phyloP scores from a whole-genome alignment of 2,329 filamentous ascomycete genomes.

The Zymoseptoria crescenta region DNA sequence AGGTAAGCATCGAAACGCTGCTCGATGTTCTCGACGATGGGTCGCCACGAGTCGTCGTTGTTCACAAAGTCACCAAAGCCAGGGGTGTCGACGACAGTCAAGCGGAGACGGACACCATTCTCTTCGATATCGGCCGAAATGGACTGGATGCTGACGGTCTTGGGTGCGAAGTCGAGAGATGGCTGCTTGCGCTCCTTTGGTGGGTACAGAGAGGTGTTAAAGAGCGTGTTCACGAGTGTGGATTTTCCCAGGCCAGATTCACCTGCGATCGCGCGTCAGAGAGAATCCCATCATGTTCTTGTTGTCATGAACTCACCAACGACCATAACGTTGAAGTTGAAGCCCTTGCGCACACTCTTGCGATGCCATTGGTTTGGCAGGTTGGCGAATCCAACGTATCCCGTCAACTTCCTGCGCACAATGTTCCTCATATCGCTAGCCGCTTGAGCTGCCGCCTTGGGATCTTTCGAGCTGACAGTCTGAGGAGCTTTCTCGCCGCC shows the following conservation, averaged over 20 bases:
- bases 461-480: constrained; percentile 58
- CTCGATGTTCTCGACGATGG: constrained; percentile 99
- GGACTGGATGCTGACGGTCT: constrained; percentile 54
- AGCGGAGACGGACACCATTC: constrained; percentile 88
- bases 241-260: constrained; percentile 99
- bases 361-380: constrained; percentile 99
- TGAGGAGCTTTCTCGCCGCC: constrained; percentile 44
- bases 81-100: constrained; percentile 96
- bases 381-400: constrained; percentile 98
- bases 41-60: constrained; percentile 99
- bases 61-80: constrained; percentile 99
- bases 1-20: constrained; percentile 97
- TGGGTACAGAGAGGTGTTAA: constrained; percentile 98
- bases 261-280: constrained; percentile 48
- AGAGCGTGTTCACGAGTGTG: constrained; percentile 96
- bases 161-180: constrained; percentile 95
- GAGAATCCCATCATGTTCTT: constrained; percentile 1
- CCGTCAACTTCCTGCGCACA: constrained; percentile 93
- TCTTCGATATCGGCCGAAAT: constrained; percentile 72
- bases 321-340: constrained; percentile 99
- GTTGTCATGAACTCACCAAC: constrained; percentile 64
- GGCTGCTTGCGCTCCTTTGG: constrained; percentile 98
- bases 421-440: constrained; percentile 71
- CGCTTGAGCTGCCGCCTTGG: constrained; percentile 47
- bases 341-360: constrained; percentile 99